Conservation (phyloP, 805 yeast genomes). For the Saccharomycopsis sp. region DNA sequence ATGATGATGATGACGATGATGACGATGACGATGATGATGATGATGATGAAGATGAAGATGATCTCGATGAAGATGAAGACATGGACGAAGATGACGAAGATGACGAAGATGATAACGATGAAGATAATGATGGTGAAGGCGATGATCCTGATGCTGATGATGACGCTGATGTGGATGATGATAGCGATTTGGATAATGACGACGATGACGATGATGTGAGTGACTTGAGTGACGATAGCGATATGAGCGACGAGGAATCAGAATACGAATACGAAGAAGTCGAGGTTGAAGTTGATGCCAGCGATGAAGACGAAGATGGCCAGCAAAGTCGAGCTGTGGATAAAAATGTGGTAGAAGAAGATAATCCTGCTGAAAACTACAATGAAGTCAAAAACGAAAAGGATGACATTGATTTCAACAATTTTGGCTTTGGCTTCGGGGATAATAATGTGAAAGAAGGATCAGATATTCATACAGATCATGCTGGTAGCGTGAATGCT, state of each 20-base stretch:
- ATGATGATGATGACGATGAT: slow-evolving; percentile 3
- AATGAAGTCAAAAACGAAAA: not conserved
- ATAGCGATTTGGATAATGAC: slow-evolving; percentile 69
- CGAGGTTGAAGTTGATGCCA: not conserved
- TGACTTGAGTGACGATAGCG: slow-evolving; percentile 35
- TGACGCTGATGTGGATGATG: slow-evolving; percentile 56
- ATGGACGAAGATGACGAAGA: slow-evolving; percentile 50
- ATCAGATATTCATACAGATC: too few species aligned
- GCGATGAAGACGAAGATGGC: not conserved
- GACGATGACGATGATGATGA: slow-evolving; percentile 7
- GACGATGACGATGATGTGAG: slow-evolving; percentile 61
- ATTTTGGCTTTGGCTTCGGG: not conserved
- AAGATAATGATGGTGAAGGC: slow-evolving; percentile 76
- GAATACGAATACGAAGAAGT: not conserved
- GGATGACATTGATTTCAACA: not conserved
- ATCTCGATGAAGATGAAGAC: slow-evolving; percentile 23
- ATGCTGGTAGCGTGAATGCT: not conserved
- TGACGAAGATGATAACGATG: slow-evolving; percentile 53
- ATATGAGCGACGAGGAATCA: not conserved
- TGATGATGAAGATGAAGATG: slow-evolving; percentile 8
- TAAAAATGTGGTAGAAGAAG: not conserved
- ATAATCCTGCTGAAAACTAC: not conserved
- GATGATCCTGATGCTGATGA: slow-evolving; percentile 79
- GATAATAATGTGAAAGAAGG: too few species aligned
- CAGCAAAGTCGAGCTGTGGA: not conserved